These are phyloP conservation scores for Fusarium domesticum DNA, from an alignment of 2,329 filamentous ascomycete genomes.

Conservation along the genomic window DNA sequence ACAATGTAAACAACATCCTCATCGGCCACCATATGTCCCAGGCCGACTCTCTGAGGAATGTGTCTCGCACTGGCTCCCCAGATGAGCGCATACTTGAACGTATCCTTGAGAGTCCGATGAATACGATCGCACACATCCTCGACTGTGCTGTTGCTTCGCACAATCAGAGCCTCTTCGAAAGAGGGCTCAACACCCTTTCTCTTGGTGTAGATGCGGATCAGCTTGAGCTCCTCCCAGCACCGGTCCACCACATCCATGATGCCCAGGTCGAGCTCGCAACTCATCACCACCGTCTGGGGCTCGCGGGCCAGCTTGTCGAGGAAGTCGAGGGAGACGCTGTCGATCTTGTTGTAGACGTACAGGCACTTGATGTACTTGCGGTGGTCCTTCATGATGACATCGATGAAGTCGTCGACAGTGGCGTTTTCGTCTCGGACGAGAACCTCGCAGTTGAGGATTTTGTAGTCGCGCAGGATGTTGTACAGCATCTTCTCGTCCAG, in stretches of 20 bases:
- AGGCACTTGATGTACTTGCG: constrained; percentile 93
- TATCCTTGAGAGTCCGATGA: constrained; percentile 92
- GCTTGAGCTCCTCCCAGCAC: constrained; percentile 87
- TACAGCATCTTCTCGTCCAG: constrained; percentile 97
- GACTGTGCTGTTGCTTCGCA: constrained; percentile 80
- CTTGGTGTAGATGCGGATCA: constrained; percentile 96
- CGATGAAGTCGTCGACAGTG: constrained; percentile 97
- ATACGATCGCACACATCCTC: constrained; percentile 97
- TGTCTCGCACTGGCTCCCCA: constrained; percentile 97
- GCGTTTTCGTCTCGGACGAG: constrained; percentile 91
- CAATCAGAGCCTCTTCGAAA: constrained; percentile 89
- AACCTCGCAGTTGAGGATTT: constrained; percentile 96
- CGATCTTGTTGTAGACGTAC: constrained; percentile 99
- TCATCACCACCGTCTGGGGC: constrained; percentile 94
- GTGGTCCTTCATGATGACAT: constrained; percentile 99
- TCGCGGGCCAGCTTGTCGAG: constrained; percentile 89
- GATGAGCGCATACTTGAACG: constrained; percentile 96
- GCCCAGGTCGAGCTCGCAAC: constrained; percentile 90
- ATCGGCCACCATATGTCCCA: constrained; percentile 73
- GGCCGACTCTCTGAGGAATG: constrained; percentile 86
- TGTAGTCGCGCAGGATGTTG: constrained; percentile 98
- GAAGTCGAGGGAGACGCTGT: constrained; percentile 89
- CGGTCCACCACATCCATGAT: constrained; percentile 90
- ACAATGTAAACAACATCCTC: constrained; percentile 69
- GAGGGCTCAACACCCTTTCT: constrained; percentile 87